Evolutionary conservation across 495 filamentous ascomycete species (phyloP), one percentile per base, ranked within the genome.

Genomic region (Bombardia bombarda): DNA sequence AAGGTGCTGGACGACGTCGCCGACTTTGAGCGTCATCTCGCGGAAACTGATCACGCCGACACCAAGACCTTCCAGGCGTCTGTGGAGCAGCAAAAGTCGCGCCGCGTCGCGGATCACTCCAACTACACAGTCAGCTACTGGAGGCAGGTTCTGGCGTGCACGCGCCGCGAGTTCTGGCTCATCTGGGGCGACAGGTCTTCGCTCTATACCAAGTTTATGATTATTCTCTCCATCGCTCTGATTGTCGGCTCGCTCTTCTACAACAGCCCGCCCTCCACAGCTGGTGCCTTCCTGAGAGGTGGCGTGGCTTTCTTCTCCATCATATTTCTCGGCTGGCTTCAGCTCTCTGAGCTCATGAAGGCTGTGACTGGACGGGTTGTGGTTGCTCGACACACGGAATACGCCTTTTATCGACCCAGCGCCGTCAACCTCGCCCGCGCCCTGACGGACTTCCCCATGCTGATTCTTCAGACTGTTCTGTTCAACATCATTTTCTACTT

Each of bases 401-500:
- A 87, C 55, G 83, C 83, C 2, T 90, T 93, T 57, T 90, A 90
- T 55, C 79, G 85, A 3, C 87, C 88, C 10, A 73, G 83, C 2
- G 87, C 88, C 32, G 87, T 80, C 46, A 83, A 80, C 4, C 70
- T 94, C 26, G 87, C 85, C 2, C 78, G 88, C 32, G 83, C 84
- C 2, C 69, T 87, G 10, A 76, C 85, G 10, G 88, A 94, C 55
- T 56, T 86, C 3, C 87, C 87, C 2, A 65, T 89, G 4, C 74
- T 86, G 3, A 63, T 87, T 17, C 55, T 80, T 21, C 83, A 90
- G 51, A 79, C 87, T 0, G 46, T 77, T 4, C 57, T 90, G 4
- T 93, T 90, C 59, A 71, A 83, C 42, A 43, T 90, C 20, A 72
- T 92, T 28, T 74, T 92, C 16, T 90, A 88, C 66, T 89, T 83